Base-by-base conservation (phyloP, 441 rosid genomes). In the Gossypium schwendimanii region DNA sequence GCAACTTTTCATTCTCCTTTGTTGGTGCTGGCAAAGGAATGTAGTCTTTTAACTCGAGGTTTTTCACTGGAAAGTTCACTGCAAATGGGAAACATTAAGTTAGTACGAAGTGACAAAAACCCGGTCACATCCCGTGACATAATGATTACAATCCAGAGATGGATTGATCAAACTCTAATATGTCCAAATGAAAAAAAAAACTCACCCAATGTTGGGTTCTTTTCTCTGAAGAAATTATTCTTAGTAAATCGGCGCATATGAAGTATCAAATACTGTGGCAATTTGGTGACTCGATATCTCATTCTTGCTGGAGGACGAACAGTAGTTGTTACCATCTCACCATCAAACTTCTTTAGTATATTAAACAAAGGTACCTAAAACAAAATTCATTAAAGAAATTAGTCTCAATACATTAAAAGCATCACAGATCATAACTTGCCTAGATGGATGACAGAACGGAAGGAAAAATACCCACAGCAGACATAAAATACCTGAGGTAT, bases 21-120 rank as follows among this genome's bases (percentile, higher is more conserved):
- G 87, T 36, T 50, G 76, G 88, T 69, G 75, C 71, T 45, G 93
- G 93, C 77, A 92, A 76, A 36, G 98, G 99, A 81, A 95, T 95
- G 83, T 89, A 92, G 70, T 95, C 98, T 74, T 92, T 92, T 81
- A 92, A 81, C 79, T 91, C 96, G 81, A 95, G 85, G 80, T 91
- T 92, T 78, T 94, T 94, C 81, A 92, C 97, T 0, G 99, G 99
- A 79, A 94, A 94, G 86, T 92, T 94, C 73, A 94, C 99, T 94
- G 89, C 63, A 80, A 44, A 74, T 15, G 24, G 63, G 9, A 14
- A 60, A 58, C n/a, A 78, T 68, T 70, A 73, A 31, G 20, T 73
- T 24, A 75, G 72, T 41, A 54, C 14, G 0, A 12, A 45, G 49
- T 31, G 20, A 15, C 18, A 67, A 15, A 7, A 9, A 26, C 23